These are phyloP conservation scores for Hypholoma fasciculare DNA, from an alignment of 768 basidiomycete species.

Conservation along the genomic window DNA sequence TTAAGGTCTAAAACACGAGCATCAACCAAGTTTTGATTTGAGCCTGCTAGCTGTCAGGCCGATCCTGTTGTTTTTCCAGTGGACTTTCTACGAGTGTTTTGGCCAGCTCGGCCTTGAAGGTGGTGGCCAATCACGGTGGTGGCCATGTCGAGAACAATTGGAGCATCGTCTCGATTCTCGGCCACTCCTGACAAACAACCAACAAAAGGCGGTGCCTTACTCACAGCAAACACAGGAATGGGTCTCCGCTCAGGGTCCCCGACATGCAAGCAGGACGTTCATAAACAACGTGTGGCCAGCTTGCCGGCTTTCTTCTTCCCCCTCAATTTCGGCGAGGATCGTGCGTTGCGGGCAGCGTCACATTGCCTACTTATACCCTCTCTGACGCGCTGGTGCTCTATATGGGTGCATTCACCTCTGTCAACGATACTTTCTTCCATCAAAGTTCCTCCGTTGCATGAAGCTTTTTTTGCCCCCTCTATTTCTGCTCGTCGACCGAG, in stretches of 20 bases:
- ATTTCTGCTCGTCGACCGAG: not conserved
- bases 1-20: too few relatives aligned
- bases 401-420: constrained; percentile 18
- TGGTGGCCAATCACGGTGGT: too few relatives aligned
- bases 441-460: constrained; percentile 8
- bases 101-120: too few relatives aligned
- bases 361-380: constrained; percentile 19
- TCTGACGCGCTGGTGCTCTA: constrained; percentile 15
- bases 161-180: too few relatives aligned
- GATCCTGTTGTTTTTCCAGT: too few relatives aligned
- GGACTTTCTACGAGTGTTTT: too few relatives aligned
- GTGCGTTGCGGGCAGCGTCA: constrained; percentile 21
- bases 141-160: too few relatives aligned
- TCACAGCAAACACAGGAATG: not conserved
- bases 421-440: constrained; percentile 13
- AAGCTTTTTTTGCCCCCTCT: not conserved
- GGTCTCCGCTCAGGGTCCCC: constrained; percentile 18
- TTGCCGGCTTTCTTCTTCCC: constrained; percentile 11
- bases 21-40: too few relatives aligned
- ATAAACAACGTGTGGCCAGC: constrained; percentile 14
- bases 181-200: too few relatives aligned
- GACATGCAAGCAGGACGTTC: constrained; percentile 4
- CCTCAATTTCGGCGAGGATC: constrained; percentile 22
- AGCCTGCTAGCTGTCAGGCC: too few relatives aligned
- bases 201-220: too few relatives aligned